A percentile compares a stretch with the other conserved stretches of the same genome.
These are phyloP conservation scores for Clitopilus passeckerianus DNA, from an alignment of 768 basidiomycete genomes.

Conservation along the genomic window DNA sequence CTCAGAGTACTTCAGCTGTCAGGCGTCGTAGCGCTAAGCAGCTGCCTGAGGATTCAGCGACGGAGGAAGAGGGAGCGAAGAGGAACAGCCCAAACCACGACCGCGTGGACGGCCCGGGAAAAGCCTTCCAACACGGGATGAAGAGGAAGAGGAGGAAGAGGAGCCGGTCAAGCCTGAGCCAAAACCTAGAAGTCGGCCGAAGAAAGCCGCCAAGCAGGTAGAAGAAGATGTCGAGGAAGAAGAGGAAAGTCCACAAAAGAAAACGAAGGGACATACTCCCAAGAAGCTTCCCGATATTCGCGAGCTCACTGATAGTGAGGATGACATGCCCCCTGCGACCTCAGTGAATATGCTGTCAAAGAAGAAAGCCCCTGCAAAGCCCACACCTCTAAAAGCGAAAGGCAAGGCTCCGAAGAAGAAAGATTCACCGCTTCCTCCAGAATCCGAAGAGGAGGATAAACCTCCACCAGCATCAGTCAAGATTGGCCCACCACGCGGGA, in stretches of 20 bases:
- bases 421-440: neutral
- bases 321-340: neutral
- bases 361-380: neutral
- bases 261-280: neutral
- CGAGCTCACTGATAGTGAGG: neutral
- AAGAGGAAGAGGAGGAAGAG: constrained; percentile 6
- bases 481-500: neutral
- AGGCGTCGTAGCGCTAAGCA: constrained; percentile 6
- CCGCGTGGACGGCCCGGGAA: constrained; percentile 9
- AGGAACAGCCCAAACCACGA: constrained; percentile 3
- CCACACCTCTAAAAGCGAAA: neutral
- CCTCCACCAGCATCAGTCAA: neutral
- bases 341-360: neutral
- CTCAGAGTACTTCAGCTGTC: neutral
- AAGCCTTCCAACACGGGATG: constrained; percentile 10
- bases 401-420: constrained; percentile 1
- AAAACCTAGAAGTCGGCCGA: constrained; percentile 1
- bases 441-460: constrained; percentile 7
- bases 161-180: constrained; percentile 8
- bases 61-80: constrained; percentile 12
- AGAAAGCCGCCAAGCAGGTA: neutral
- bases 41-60: neutral
- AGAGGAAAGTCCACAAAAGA: neutral
- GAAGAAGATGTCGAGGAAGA: constrained; percentile 9
- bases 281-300: neutral